These are phyloP conservation scores for Skeletonema potamos DNA, from an alignment of 108 stramenopile genomes.

Conservation along the genomic window DNA sequence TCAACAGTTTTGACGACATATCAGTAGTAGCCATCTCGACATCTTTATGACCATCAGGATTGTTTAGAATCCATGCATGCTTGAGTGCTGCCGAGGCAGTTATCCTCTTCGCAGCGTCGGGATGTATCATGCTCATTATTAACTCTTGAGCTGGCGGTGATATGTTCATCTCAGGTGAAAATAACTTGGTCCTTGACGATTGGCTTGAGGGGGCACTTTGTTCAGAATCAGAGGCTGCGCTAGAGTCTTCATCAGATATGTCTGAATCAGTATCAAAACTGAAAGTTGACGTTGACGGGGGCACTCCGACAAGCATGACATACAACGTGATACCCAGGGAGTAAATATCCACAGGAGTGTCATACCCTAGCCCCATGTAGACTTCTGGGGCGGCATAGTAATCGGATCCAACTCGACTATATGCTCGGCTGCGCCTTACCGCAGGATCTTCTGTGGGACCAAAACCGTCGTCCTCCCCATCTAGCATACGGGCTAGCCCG, in stretches of 20 bases:
- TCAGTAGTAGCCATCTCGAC: background rate
- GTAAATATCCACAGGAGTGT: conserved; percentile 92
- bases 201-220: conserved; percentile 15
- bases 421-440: conserved; percentile 39
- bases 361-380: conserved; percentile 59
- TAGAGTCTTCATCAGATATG: conserved; percentile 30
- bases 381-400: conserved; percentile 85
- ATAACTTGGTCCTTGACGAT: conserved; percentile 37
- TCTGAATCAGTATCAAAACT: conserved; percentile 18
- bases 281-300: conserved; percentile 60
- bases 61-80: conserved; percentile 65
- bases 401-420: conserved; percentile 60
- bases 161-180: conserved; percentile 68
- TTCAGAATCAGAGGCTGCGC: conserved; percentile 30
- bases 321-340: conserved; percentile 94
- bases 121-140: conserved; percentile 66
- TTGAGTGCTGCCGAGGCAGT: conserved; percentile 61
- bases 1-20: background rate
- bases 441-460: conserved; percentile 13
- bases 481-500: conserved; percentile 74
- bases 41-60: conserved; percentile 5
- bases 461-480: conserved; percentile 12
- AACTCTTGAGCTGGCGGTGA: conserved; percentile 76
- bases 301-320: conserved; percentile 96
- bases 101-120: conserved; percentile 63